phyloP scores from a whole-genome alignment of 345 rosid species.

The Corymbia maculata region DNA sequence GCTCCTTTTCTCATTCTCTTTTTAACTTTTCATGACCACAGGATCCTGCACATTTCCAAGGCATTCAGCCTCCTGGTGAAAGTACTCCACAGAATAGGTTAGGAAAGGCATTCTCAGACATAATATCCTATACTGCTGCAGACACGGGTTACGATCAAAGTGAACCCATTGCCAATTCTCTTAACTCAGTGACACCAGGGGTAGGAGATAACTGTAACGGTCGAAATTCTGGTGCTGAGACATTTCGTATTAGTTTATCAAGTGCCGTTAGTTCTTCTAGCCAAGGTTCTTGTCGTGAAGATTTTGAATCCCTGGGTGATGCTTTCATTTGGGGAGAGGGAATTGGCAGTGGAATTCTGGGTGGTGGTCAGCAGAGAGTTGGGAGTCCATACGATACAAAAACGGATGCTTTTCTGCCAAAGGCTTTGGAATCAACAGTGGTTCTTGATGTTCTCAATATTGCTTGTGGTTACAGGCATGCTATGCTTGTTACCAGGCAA shows the following conservation, averaged over 20 bases:
- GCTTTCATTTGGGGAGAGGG: constrained; percentile 95
- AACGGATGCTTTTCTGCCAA: constrained; percentile 58
- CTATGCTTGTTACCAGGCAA: constrained; percentile 64
- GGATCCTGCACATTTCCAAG: constrained; percentile 45
- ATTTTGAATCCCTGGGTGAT: constrained; percentile 79
- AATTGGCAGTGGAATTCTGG: constrained; percentile 43
- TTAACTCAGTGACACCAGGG: constrained; percentile 10
- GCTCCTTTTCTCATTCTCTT: not conserved
- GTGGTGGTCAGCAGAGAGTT: constrained; percentile 28
- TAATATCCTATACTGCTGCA: constrained; percentile 52
- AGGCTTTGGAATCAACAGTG: constrained; percentile 61
- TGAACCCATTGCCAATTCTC: constrained; percentile 28
- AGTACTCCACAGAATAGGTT: constrained; percentile 29
- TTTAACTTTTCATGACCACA: constrained; percentile 3
- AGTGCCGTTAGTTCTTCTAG: constrained; percentile 82
- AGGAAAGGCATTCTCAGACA: constrained; percentile 68
- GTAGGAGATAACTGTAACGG: constrained; percentile 35
- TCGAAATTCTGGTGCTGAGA: constrained; percentile 49
- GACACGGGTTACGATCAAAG: constrained; percentile 22
- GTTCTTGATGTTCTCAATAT: constrained; percentile 61
- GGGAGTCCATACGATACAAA: constrained; percentile 19
- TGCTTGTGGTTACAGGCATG: constrained; percentile 86
- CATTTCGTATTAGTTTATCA: constrained; percentile 65
- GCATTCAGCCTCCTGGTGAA: constrained; percentile 31
- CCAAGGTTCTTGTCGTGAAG: constrained; percentile 74